Evolutionary conservation across 2,329 filamentous ascomycete genomes (phyloP), one percentile per base, ranked within the genome.

Genomic region (Claviceps citrina): DNA sequence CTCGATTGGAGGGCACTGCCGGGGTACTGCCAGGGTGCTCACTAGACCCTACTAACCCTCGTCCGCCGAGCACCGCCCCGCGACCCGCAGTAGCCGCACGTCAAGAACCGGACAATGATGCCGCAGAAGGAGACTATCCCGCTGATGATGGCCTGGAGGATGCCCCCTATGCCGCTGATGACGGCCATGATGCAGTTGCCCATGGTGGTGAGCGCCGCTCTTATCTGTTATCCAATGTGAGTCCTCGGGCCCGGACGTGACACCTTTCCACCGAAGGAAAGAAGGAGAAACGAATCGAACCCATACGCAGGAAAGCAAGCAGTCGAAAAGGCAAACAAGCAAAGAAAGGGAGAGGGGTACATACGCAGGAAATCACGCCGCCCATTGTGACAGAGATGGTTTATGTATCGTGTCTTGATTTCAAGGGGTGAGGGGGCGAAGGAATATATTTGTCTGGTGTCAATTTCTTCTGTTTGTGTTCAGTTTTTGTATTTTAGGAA

Each of bases 361-460:
- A 54, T 83, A 89, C 83, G 58, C 83, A 87, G 58, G 82, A 87
- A 49, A 85, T 68, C 54, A 91, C 78, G 61, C 80, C 82, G 65
- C 84, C 84, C 84, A 91, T 89, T 44, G 28, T 62, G 52, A 43
- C 13, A 13, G 3, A 30, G n/a, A n/a, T n/a, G n/a, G n/a, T n/a
- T n/a, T n/a, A 16, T 30, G 28, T 15, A 30, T 30, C n/a, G n/a
- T n/a, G n/a, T n/a, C n/a, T n/a, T n/a, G n/a, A n/a, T n/a, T n/a
- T n/a, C n/a, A n/a, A n/a, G n/a, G n/a, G n/a, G n/a, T n/a, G n/a
- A n/a, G n/a, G n/a, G n/a, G n/a, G n/a, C n/a, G n/a, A n/a, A n/a
- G n/a, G n/a, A n/a, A n/a, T n/a, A n/a, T n/a, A n/a, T n/a, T n/a
- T n/a, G n/a, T n/a, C n/a, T n/a, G n/a, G n/a, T n/a, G n/a, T n/a